phyloP scores from a whole-genome alignment of 306 rosid species.

The Acmispon strigosus region DNA sequence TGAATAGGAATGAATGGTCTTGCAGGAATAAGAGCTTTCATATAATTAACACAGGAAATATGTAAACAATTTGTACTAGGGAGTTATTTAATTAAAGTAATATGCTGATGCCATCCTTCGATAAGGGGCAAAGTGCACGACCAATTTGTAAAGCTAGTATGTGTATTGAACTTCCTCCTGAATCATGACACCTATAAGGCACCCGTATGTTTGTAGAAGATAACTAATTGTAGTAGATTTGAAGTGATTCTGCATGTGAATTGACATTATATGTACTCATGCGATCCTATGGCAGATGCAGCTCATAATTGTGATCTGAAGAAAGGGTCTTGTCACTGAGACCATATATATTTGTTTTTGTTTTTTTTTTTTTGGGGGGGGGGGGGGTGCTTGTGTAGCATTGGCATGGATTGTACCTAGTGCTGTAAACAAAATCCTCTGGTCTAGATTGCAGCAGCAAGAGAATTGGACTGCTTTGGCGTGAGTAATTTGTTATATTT shows the following conservation, averaged over 20 bases:
- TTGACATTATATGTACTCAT: background rate
- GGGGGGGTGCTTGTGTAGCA: conserved; percentile 65
- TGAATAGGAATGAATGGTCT: background rate
- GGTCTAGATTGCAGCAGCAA: conserved; percentile 87
- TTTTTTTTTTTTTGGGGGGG: background rate
- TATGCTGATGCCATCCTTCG: background rate
- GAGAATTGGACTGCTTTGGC: conserved; percentile 88
- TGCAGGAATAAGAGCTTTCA: background rate
- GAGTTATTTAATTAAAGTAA: background rate
- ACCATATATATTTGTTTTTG: background rate
- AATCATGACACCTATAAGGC: background rate
- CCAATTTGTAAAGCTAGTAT: background rate
- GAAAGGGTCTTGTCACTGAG: background rate
- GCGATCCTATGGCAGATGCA: background rate
- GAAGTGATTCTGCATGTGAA: background rate
- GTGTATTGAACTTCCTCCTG: background rate
- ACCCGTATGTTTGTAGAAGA: background rate
- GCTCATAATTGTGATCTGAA: background rate
- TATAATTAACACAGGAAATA: background rate
- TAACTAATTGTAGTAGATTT: background rate
- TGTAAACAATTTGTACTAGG: background rate
- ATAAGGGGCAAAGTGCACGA: background rate
- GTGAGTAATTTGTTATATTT: conserved; percentile 35
- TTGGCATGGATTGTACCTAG: conserved; percentile 87
- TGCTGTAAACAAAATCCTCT: conserved; percentile 80